A percentile compares a stretch with the other conserved stretches of the same genome.
Evolutionary conservation across 495 filamentous ascomycete species (phyloP).

Genomic region (Penicillium malachiteum): DNA sequence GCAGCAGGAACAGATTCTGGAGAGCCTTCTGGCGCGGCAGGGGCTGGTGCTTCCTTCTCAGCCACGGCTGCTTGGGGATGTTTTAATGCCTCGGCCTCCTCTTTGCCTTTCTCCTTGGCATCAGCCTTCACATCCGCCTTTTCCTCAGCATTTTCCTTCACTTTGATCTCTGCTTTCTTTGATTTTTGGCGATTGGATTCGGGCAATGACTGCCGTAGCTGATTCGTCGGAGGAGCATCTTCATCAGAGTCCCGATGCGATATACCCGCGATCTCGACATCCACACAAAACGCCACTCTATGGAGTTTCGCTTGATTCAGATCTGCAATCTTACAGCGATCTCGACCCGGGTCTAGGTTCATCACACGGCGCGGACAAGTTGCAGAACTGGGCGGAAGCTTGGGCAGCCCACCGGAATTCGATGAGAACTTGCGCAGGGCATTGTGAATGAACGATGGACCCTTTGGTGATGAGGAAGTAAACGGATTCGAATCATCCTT

Average conservation of each 20-base stretch:
- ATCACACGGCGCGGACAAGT: constrained; percentile 73
- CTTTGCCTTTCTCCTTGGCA: constrained; percentile 63
- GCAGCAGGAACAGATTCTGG: not conserved
- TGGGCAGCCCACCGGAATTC: constrained; percentile 48
- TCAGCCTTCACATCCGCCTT: constrained; percentile 60
- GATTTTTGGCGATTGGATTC: constrained; percentile 42
- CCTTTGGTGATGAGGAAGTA: constrained; percentile 64
- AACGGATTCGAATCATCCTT: constrained; percentile 57
- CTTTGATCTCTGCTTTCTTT: constrained; percentile 57
- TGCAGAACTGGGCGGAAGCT: constrained; percentile 51
- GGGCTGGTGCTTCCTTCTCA: constrained; percentile 52
- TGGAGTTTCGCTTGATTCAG: constrained; percentile 78
- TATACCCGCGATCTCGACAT: constrained; percentile 89
- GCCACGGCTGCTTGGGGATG: constrained; percentile 52
- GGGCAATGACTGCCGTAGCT: constrained; percentile 24
- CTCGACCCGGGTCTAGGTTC: constrained; percentile 78
- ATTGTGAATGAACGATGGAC: constrained; percentile 74
- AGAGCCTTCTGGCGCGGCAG: not conserved
- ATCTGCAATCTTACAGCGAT: constrained; percentile 76
- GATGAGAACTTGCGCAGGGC: constrained; percentile 82
- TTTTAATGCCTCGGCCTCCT: constrained; percentile 68
- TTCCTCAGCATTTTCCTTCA: constrained; percentile 25
- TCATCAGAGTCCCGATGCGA: constrained; percentile 47
- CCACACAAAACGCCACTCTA: constrained; percentile 90
- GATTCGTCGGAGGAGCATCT: constrained; percentile 32